Conservation (phyloP, 139 green algal species). For the Mychonastes homosphaera region DNA sequence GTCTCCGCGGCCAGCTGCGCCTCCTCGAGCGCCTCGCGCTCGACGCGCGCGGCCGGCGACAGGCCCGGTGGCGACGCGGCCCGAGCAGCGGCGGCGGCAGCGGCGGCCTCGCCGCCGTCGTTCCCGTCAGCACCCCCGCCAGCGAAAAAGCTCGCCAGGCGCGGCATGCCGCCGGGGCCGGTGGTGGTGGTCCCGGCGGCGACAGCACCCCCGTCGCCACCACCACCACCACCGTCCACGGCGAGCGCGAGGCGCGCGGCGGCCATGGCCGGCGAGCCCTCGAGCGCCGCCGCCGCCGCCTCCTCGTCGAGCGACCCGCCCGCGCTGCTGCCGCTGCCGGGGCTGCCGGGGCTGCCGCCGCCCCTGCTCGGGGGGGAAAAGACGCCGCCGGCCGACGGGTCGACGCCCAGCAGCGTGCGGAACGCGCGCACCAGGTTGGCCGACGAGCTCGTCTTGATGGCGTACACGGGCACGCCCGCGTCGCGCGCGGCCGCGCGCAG, state of each 20-base stretch:
- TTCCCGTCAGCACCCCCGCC: not conserved
- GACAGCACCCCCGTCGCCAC: not conserved
- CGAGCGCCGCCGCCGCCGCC: not conserved
- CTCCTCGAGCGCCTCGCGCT: constrained; percentile 48
- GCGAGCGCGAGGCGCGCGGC: not conserved
- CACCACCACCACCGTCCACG: not conserved
- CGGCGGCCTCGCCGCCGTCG: not conserved
- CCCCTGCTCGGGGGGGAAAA: not conserved
- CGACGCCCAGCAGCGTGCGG: constrained; percentile 49
- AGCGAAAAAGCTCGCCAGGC: too few relatives aligned
- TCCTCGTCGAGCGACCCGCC: not conserved
- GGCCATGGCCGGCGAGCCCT: not conserved
- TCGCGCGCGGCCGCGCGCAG: constrained; percentile 18
- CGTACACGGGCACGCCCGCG: constrained; percentile 49
- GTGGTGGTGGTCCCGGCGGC: not conserved
- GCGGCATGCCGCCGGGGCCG: too few relatives aligned
- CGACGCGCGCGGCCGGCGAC: constrained; percentile 2
- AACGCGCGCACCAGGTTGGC: constrained; percentile 44
- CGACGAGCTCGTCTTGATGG: constrained; percentile 36
- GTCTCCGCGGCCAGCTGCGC: constrained; percentile 38
- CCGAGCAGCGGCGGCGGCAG: not conserved
- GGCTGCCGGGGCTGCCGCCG: not conserved
- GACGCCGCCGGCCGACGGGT: constrained; percentile 41
- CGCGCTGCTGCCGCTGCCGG: not conserved
- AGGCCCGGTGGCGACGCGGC: too few relatives aligned